Evolutionary conservation across 441 rosid genomes (phyloP).

Genomic region (Brassica hybrid): DNA sequence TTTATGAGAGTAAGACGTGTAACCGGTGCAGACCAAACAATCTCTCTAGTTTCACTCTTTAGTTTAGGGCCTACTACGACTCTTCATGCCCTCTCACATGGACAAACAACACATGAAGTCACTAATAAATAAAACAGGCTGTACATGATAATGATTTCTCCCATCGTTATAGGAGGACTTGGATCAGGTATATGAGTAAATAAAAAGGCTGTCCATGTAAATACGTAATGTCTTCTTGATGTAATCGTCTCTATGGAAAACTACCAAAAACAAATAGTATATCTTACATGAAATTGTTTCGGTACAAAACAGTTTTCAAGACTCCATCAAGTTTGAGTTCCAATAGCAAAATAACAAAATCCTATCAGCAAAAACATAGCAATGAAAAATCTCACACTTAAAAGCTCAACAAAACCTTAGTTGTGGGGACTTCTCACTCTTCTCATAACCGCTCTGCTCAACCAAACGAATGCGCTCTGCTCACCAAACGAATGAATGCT

Average conservation of each 20-base stretch:
- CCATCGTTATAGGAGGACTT: background rate
- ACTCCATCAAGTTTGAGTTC: background rate
- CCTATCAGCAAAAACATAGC: background rate
- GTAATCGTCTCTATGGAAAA: background rate
- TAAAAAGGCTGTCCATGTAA: too few relatives aligned
- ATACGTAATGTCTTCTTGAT: background rate
- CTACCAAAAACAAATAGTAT: background rate
- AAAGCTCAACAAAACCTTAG: background rate
- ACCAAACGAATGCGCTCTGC: background rate
- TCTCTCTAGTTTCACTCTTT: background rate
- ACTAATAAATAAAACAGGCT: background rate
- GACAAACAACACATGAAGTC: background rate
- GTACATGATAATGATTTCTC: background rate
- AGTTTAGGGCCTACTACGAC: background rate
- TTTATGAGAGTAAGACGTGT: background rate
- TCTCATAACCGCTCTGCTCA: background rate
- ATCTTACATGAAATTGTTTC: background rate
- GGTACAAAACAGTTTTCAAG: background rate
- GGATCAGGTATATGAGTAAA: too few relatives aligned
- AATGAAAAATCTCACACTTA: background rate
- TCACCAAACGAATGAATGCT: background rate
- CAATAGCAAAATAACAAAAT: background rate
- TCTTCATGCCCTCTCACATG: too few relatives aligned
- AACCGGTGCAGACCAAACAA: background rate
- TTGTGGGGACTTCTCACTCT: background rate